phyloP scores from a whole-genome alignment of 1,139 yeast species.

The Taphrina pruni region DNA sequence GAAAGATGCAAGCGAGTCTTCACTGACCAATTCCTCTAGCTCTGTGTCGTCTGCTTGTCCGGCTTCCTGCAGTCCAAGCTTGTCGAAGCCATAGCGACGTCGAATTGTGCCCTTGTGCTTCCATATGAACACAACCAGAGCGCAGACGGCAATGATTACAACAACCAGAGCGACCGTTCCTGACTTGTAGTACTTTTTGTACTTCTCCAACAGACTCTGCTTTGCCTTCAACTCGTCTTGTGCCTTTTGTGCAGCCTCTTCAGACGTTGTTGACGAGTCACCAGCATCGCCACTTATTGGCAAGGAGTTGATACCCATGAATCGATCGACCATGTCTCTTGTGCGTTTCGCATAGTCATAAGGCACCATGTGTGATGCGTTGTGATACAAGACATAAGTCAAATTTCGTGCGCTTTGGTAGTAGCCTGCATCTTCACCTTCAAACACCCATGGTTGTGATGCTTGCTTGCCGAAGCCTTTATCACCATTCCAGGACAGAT shows the following conservation, averaged over 20 bases:
- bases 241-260: constrained; percentile 4
- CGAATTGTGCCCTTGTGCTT: constrained; percentile 44
- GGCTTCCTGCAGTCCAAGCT: constrained; percentile 31
- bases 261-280: constrained; percentile 7
- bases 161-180: constrained; percentile 53
- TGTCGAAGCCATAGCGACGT: constrained; percentile 41
- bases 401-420: constrained; percentile 65
- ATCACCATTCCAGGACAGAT: constrained; percentile 70
- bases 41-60: constrained; percentile 40
- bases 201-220: constrained; percentile 50
- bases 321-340: constrained; percentile 61
- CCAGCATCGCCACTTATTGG: constrained; percentile 36
- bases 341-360: constrained; percentile 75
- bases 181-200: constrained; percentile 54
- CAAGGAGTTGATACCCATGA: constrained; percentile 49
- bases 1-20: constrained; percentile 41
- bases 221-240: constrained; percentile 41
- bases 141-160: constrained; percentile 49
- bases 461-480: constrained; percentile 59
- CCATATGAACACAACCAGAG: constrained; percentile 48
- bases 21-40: constrained; percentile 45
- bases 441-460: constrained; percentile 49
- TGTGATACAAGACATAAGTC: constrained; percentile 73
- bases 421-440: constrained; percentile 50
- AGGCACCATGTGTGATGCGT: constrained; percentile 95